Conservation (phyloP, 2,329 filamentous ascomycete genomes). For the Aspergillus carbonarius region DNA sequence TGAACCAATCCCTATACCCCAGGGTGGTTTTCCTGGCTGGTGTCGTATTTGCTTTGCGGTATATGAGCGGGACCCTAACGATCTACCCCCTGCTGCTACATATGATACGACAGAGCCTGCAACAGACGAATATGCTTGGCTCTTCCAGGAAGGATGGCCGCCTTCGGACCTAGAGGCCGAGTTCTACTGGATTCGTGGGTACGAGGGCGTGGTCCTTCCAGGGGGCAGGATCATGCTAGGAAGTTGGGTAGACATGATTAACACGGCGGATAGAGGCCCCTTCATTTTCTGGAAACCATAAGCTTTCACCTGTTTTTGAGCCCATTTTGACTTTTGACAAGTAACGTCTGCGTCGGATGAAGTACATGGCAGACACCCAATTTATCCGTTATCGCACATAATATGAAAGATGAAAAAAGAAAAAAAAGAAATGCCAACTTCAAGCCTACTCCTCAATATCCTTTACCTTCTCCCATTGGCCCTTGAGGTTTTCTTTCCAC, state of each 20-base stretch:
- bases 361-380: constrained; percentile 1
- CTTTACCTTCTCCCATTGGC: constrained; percentile 97
- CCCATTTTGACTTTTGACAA: neutral
- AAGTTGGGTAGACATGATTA: constrained; percentile 43
- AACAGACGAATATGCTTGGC: neutral
- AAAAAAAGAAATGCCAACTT: constrained; percentile 1
- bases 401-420: neutral
- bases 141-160: constrained; percentile 17
- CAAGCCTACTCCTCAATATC: constrained; percentile 76
- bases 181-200: constrained; percentile 43
- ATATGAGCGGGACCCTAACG: constrained; percentile 25
- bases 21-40: constrained; percentile 38
- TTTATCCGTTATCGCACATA: constrained; percentile 17
- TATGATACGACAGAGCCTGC: constrained; percentile 13
- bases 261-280: constrained; percentile 24
- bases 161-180: constrained; percentile 17
- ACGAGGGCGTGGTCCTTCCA: constrained; percentile 50
- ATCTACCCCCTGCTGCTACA: constrained; percentile 20
- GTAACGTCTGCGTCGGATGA: neutral
- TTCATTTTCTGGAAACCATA: constrained; percentile 36
- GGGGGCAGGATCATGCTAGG: constrained; percentile 51
- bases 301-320: neutral
- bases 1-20: constrained; percentile 27
- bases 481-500: constrained; percentile 97
- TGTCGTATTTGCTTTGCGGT: constrained; percentile 39